Conservation (phyloP, 1,284 basidiomycete genomes). For the Rhodofomes roseus region DNA sequence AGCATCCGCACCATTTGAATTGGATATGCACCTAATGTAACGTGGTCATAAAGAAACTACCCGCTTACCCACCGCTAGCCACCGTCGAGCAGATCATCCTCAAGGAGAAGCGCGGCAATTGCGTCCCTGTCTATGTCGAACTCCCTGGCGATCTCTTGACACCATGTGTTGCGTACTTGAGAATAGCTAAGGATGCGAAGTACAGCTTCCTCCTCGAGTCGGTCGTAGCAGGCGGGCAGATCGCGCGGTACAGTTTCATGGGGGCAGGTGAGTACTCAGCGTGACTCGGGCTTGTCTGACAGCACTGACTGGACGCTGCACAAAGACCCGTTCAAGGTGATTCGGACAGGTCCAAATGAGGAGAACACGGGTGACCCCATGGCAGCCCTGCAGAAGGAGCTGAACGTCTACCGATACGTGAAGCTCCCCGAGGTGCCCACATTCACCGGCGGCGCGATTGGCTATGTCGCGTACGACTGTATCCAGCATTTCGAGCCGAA, state of each 20-base stretch:
- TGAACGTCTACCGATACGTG: slow-evolving; percentile 86
- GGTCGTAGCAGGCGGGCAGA: slow-evolving; percentile 86
- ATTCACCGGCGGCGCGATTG: slow-evolving; percentile 97
- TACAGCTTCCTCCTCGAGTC: slow-evolving; percentile 94
- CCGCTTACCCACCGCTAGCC: slow-evolving; percentile 63
- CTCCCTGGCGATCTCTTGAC: slow-evolving; percentile 96
- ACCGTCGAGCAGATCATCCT: slow-evolving; percentile 71
- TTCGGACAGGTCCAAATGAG: slow-evolving; percentile 86
- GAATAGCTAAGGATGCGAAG: slow-evolving; percentile 87
- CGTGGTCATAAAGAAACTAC: slow-evolving; percentile 56
- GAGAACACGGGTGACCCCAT: slow-evolving; percentile 88
- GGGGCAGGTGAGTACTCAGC: slow-evolving; percentile 71
- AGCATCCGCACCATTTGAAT: too few species aligned
- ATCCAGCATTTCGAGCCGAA: slow-evolving; percentile 97
- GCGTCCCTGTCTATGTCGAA: slow-evolving; percentile 89
- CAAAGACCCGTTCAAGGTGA: slow-evolving; percentile 87
- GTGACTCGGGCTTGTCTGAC: not conserved
- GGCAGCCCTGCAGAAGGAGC: slow-evolving; percentile 79
- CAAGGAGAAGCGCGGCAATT: slow-evolving; percentile 81
- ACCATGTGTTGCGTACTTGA: slow-evolving; percentile 95
- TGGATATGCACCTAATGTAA: too few species aligned
- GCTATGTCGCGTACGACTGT: slow-evolving; percentile 96
- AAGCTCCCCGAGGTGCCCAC: slow-evolving; percentile 89
- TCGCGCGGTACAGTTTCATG: slow-evolving; percentile 94
- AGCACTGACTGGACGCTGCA: not conserved